Conservation (phyloP, 139 green algal species). For the Volvox reticuliferus region DNA sequence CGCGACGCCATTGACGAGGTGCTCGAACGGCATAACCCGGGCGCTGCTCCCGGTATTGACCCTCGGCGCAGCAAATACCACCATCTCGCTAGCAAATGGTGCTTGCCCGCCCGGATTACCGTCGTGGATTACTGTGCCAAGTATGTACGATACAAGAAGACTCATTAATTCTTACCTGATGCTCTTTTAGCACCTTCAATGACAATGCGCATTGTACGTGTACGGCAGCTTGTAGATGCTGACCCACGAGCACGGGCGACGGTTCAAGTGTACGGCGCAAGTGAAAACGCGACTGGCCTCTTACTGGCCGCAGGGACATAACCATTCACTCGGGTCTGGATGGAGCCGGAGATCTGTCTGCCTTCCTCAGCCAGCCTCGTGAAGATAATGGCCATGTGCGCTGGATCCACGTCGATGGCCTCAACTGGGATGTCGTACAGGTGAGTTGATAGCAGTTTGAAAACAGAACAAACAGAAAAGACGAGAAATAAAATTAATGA, state of each 20-base stretch:
- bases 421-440: conserved; percentile 48
- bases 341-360: neutral
- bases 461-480: too few relatives aligned
- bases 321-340: neutral
- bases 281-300: too few relatives aligned
- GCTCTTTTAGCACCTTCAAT: too few relatives aligned
- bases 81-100: conserved; percentile 35
- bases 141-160: too few relatives aligned
- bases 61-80: conserved; percentile 34
- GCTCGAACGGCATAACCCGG: conserved; percentile 28
- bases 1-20: conserved; percentile 14
- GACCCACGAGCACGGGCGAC: too few relatives aligned
- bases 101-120: conserved; percentile 2
- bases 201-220: too few relatives aligned
- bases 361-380: neutral
- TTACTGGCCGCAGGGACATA: neutral
- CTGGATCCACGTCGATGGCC: conserved; percentile 46
- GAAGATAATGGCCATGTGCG: neutral
- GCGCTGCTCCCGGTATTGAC: conserved; percentile 30
- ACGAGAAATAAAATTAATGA: too few relatives aligned
- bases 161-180: too few relatives aligned
- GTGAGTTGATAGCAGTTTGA: neutral
- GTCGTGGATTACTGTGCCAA: conserved; percentile 15
- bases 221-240: too few relatives aligned
- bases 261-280: too few relatives aligned